Conservation (phyloP, 148 eudicot species). For the Rhododendron ovatum region DNA sequence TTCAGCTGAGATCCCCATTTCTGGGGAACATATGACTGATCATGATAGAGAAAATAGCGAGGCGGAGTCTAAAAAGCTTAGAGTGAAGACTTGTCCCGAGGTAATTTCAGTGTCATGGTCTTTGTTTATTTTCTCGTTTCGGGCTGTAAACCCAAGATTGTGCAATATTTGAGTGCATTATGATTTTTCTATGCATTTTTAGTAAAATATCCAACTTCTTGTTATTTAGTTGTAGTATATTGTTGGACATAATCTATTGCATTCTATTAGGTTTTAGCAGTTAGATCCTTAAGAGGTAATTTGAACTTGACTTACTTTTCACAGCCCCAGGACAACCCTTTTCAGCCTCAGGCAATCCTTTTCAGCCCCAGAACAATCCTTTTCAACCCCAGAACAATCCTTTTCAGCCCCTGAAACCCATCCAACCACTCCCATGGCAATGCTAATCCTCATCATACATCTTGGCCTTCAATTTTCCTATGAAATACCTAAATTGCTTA, state of each 20-base stretch:
- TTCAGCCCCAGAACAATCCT: background rate
- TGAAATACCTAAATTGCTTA: background rate
- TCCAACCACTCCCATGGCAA: background rate
- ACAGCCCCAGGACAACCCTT: background rate
- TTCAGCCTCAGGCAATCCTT: background rate
- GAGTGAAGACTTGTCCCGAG: slow-evolving; percentile 68
- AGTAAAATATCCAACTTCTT: background rate
- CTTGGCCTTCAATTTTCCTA: background rate
- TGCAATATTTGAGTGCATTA: background rate
- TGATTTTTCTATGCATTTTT: background rate
- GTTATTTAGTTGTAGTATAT: background rate
- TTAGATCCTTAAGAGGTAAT: background rate
- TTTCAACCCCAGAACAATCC: background rate
- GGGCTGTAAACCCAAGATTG: background rate
- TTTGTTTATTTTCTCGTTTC: background rate
- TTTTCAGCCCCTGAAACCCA: background rate
- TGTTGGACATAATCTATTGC: background rate
- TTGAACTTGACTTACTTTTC: background rate
- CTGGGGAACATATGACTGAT: slow-evolving; percentile 39
- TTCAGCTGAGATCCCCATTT: slow-evolving; percentile 40
- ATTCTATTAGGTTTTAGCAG: background rate
- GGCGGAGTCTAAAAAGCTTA: slow-evolving; percentile 38
- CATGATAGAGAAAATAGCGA: slow-evolving; percentile 43
- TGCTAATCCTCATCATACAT: background rate
- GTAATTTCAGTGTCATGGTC: slow-evolving; percentile 33